A percentile compares a stretch with the other conserved stretches of the same genome.
These are phyloP conservation scores for Dipodascus albidus DNA, from an alignment of 805 yeast species.

Conservation along the genomic window DNA sequence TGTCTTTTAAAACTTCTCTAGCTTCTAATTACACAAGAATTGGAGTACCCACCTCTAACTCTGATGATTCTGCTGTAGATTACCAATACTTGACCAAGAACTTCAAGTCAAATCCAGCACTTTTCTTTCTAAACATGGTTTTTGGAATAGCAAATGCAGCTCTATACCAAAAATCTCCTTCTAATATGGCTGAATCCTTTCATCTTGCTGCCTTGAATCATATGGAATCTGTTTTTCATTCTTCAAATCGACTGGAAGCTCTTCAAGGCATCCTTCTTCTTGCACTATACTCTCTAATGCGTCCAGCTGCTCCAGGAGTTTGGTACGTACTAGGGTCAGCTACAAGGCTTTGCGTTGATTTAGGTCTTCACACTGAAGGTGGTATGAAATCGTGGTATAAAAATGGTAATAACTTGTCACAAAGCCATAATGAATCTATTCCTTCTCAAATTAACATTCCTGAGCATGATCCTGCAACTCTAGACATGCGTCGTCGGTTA, in stretches of 20 bases:
- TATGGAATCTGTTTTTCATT: slow-evolving; percentile 43
- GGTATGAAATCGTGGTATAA: slow-evolving; percentile 18
- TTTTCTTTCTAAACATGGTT: slow-evolving; percentile 63
- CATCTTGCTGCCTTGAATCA: slow-evolving; percentile 51
- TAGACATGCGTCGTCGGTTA: slow-evolving; percentile 61
- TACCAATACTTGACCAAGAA: slow-evolving; percentile 8
- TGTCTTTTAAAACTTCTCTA: slow-evolving; percentile 40
- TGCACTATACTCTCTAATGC: slow-evolving; percentile 67
- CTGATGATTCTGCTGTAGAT: slow-evolving; percentile 2
- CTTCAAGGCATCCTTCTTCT: slow-evolving; percentile 61
- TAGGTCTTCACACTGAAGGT: slow-evolving; percentile 70
- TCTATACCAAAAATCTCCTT: slow-evolving; percentile 55
- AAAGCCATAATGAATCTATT: slow-evolving; percentile 3
- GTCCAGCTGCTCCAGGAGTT: slow-evolving; percentile 85
- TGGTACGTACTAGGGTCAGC: slow-evolving; percentile 86
- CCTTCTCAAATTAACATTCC: slow-evolving; percentile 7
- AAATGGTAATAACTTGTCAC: background rate
- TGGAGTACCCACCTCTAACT: slow-evolving; percentile 5
- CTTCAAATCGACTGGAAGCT: slow-evolving; percentile 54
- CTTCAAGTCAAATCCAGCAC: slow-evolving; percentile 9
- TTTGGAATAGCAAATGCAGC: slow-evolving; percentile 76
- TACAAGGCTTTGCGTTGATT: slow-evolving; percentile 65
- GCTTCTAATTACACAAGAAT: slow-evolving; percentile 25
- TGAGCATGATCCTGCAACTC: slow-evolving; percentile 38
- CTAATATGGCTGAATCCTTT: slow-evolving; percentile 57